Base-by-base conservation (phyloP, 2,329 filamentous ascomycete genomes). In the Lomentospora prolificans region DNA sequence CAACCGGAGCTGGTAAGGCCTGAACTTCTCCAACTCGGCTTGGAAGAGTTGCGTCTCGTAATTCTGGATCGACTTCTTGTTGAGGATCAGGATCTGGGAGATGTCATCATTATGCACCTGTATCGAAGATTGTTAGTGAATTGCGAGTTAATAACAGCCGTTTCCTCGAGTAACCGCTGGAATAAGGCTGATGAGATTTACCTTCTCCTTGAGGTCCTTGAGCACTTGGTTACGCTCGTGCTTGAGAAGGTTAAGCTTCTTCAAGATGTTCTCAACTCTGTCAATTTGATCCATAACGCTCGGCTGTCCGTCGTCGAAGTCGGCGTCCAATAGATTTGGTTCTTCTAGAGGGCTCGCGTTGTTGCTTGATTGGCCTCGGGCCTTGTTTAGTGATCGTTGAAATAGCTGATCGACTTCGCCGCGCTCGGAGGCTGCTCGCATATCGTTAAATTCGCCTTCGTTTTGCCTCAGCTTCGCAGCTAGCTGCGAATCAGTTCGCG, bases 141-240 rank as follows among this genome's bases (percentile, higher is more conserved):
- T 39, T 10, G 33, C 25, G 8, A 53, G 9, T 7, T 10, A 17
- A 25, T 3, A 4, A 28, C 27, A 33, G 9, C 12, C 4, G 46
- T 4, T n/a, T 10, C 19, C 6, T 17, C 14, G 7, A 50, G 8
- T 4, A 10, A 10, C 9, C 5, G 22, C 14, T 12, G 9, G 50
- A 19, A n/a, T n/a, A n/a, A n/a, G n/a, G n/a, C n/a, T n/a, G n/a
- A n/a, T n/a, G 17, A 31, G 12, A 59, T 77, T 64, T 70, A 95
- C 94, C 85, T 95, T 97, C 61, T 97, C 91, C 70, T 99, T 99
- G 62, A 99, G 76, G 70, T 99, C 94, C 69, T 96, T 97, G 61
- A 99, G 72, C 41, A 96, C 89, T 71, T 96, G 91, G 58, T 86
- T 85, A 58, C 94, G 79, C 69, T 99, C 95, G 58, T 89, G 81